Percentiles rank a stretch among this genome's conserved stretches.
Evolutionary conservation across 1,139 yeast species (phyloP).

Genomic region (Debaryomycetaceae sp.): DNA sequence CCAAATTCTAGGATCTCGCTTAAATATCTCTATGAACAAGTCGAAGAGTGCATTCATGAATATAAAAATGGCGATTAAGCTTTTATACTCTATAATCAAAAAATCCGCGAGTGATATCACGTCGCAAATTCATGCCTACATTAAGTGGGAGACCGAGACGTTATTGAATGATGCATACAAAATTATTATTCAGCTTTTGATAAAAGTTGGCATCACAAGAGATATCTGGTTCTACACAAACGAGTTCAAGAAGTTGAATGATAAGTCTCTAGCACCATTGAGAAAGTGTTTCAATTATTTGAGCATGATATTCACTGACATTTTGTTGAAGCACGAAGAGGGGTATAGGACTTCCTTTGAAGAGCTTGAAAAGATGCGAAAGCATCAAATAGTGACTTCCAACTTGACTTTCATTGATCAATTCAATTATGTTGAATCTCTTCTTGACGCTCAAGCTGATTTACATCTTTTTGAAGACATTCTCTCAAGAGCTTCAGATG

Average conservation of each 20-base stretch:
- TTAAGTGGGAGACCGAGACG: conserved; percentile 34
- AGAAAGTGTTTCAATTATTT: conserved; percentile 23
- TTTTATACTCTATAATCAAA: conserved; percentile 39
- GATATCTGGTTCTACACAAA: conserved; percentile 49
- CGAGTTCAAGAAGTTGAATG: conserved; percentile 42
- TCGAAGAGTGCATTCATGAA: conserved; percentile 24
- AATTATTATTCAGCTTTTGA: conserved; percentile 30
- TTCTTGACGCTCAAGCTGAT: neutral
- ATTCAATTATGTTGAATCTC: neutral
- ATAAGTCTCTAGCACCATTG: conserved; percentile 21
- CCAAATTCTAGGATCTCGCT: conserved; percentile 25
- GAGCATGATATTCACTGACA: conserved; percentile 14
- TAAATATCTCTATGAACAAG: conserved; percentile 14
- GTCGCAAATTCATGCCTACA: conserved; percentile 15
- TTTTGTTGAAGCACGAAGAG: conserved; percentile 9
- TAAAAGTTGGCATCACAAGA: conserved; percentile 50
- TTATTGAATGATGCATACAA: conserved; percentile 33
- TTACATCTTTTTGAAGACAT: neutral
- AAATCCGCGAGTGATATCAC: conserved; percentile 25
- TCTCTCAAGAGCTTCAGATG: neutral
- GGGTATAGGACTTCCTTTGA: conserved; percentile 3
- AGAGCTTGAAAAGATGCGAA: neutral
- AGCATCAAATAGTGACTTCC: neutral
- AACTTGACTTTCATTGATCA: neutral
- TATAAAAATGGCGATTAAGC: conserved; percentile 36